phyloP scores from a whole-genome alignment of 2,329 filamentous ascomycete species.

The Fusarium chaquense region DNA sequence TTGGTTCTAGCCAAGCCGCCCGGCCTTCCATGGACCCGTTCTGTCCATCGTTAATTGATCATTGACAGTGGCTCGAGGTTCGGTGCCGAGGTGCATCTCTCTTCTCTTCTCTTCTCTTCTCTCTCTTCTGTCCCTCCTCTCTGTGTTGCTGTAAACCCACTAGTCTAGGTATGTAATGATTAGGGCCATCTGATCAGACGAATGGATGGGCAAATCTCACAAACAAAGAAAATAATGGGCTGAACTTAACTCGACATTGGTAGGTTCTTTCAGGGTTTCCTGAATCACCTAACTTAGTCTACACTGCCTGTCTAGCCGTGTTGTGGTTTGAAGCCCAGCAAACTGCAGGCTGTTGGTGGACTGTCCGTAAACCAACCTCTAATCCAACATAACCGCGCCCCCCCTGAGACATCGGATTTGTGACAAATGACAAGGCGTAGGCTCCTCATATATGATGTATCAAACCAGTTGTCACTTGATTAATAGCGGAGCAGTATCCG shows the following conservation, averaged over 20 bases:
- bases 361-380: conserved; percentile 13
- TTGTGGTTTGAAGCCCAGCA: conserved; percentile 10
- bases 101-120: not conserved
- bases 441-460: conserved; percentile 24
- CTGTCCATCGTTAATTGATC: not conserved
- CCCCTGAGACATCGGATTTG: conserved; percentile 8
- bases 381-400: conserved; percentile 2
- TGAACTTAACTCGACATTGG: not conserved
- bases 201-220: not conserved
- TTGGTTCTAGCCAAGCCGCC: not conserved
- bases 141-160: not conserved
- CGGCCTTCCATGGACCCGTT: not conserved
- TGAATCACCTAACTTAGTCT: not conserved
- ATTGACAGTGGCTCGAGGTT: not conserved
- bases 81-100: not conserved
- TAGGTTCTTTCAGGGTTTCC: not conserved
- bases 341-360: not conserved
- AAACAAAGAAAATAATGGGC: conserved; percentile 21
- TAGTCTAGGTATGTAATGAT: not conserved
- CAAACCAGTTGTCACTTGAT: conserved; percentile 1
- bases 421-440: conserved; percentile 19
- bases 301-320: not conserved
- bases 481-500: not conserved
- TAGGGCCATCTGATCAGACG: not conserved
- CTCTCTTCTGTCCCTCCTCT: not conserved